These are phyloP conservation scores for Citrullus amarus DNA, from an alignment of 306 rosid species.

Conservation along the genomic window DNA sequence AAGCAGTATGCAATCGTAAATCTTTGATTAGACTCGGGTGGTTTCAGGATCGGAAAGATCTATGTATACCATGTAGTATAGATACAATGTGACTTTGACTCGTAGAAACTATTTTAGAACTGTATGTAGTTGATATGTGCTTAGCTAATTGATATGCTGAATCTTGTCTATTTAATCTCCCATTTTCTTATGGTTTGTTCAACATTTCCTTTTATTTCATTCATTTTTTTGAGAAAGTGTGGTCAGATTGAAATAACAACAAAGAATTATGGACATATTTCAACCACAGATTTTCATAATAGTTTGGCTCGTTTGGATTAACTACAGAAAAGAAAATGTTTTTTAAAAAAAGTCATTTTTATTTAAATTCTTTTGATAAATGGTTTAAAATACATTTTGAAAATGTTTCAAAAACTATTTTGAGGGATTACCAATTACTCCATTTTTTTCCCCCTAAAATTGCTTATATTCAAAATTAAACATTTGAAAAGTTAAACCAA, in stretches of 20 bases:
- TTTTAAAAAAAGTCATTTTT: no score
- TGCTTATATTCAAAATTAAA: no score
- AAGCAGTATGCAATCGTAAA: slow-evolving; percentile 41
- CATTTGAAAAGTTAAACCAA: no score
- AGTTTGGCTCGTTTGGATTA: no score
- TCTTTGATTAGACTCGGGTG: slow-evolving; percentile 17
- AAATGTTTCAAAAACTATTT: no score
- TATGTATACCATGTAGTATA: neutral
- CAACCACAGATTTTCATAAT: neutral
- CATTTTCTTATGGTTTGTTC: neutral
- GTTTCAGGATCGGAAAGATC: neutral
- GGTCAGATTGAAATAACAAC: no score
- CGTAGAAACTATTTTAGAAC: neutral
- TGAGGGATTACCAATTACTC: no score
- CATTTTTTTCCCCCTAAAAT: no score
- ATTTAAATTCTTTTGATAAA: no score
- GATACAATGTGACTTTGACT: neutral
- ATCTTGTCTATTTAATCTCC: neutral
- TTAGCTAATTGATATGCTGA: neutral
- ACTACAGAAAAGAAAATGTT: no score
- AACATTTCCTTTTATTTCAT: neutral
- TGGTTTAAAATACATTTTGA: no score
- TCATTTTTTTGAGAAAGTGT: no score
- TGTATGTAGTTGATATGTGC: neutral
- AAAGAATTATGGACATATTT: neutral